Percentiles rank a stretch among this genome's conserved stretches.
Evolutionary conservation across 2,329 filamentous ascomycete genomes (phyloP).

Genomic region (Alternaria alternata): DNA sequence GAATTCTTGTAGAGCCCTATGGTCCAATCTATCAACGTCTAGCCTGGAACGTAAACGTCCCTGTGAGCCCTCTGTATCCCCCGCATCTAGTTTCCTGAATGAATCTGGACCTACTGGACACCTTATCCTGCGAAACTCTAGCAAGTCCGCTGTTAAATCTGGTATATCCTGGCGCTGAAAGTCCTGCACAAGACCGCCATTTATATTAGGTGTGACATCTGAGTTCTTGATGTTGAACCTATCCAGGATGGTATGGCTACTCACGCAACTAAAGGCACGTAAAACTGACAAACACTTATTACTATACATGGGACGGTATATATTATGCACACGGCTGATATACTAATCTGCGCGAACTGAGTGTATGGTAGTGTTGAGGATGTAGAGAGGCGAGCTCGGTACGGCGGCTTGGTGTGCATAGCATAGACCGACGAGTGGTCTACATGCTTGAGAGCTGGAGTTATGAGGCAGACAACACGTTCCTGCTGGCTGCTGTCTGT

Average conservation of each 20-base stretch:
- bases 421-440: slow-evolving; percentile 18
- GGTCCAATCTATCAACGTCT: slow-evolving; percentile 10
- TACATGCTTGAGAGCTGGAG: slow-evolving; percentile 18
- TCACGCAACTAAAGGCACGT: slow-evolving; percentile 13
- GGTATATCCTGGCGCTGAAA: slow-evolving; percentile 16
- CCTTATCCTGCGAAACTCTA: slow-evolving; percentile 7
- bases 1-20: slow-evolving; percentile 21
- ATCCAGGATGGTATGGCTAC: slow-evolving; percentile 19
- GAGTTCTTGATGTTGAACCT: slow-evolving; percentile 14
- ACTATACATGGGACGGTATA: slow-evolving; percentile 16
- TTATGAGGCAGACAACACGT: slow-evolving; percentile 13
- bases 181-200: slow-evolving; percentile 18
- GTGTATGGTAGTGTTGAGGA: slow-evolving; percentile 18
- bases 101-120: slow-evolving; percentile 14
- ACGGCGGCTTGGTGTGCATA: slow-evolving; percentile 18
- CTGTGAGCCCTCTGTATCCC: slow-evolving; percentile 9
- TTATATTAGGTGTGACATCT: slow-evolving; percentile 16
- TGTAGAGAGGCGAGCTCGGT: slow-evolving; percentile 22
- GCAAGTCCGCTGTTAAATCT: slow-evolving; percentile 15
- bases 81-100: slow-evolving; percentile 12
- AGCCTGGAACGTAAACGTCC: slow-evolving; percentile 17
- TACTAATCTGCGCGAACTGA: slow-evolving; percentile 14
- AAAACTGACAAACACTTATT: slow-evolving; percentile 17
- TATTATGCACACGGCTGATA: slow-evolving; percentile 8
- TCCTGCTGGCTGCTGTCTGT: slow-evolving; percentile 8